Evolutionary conservation across 441 rosid species (phyloP), one percentile per base, ranked within the genome.

Genomic region (Metrosideros polymorpha): DNA sequence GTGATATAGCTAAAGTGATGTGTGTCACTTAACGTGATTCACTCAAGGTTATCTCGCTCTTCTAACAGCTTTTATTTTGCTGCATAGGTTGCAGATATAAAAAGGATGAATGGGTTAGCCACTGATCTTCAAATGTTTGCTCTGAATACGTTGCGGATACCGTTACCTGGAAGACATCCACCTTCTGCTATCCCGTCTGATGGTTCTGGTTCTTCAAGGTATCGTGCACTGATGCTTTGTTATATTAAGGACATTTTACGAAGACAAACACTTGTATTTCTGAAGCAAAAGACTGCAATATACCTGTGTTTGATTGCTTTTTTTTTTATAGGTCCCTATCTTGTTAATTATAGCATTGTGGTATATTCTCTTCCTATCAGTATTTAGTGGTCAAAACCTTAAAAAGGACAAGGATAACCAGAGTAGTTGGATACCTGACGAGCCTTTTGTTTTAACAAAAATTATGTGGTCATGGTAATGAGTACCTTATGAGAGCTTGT

Each of bases 91-190:
- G 89, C 94, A 14, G 96, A 94, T 84, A 88, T 94, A 83, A 94
- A 91, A 88, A 91, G 91, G 88, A 66, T 94, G 88, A 94, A 94
- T 88, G 92, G 95, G 24, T 90, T 94, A 87, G 92, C 91, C 49
- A 91, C 93, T 18, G 96, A 94, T 91, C 95, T 94, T 90, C 96
- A 94, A 84, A 94, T 94, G 96, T 94, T 92, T 91, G 96, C 94
- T 86, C 84, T 91, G 89, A 92, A 93, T 88, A 89, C 90, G 9
- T 85, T 94, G 88, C 91, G 86, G 29, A 91, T 94, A 83, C 96
- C 96, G 24, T 89, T 92, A 29, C 96, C 96, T 2, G 96, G 95
- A 85, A 91, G 93, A 84, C 94, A 93, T 86, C 94, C 93, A 19
- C 95, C 94, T 29, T 94, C 94, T 83, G 83, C 92, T 25, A 30